Conservation (phyloP, 1,284 basidiomycete genomes). For the Ustanciosporium gigantosporum region DNA sequence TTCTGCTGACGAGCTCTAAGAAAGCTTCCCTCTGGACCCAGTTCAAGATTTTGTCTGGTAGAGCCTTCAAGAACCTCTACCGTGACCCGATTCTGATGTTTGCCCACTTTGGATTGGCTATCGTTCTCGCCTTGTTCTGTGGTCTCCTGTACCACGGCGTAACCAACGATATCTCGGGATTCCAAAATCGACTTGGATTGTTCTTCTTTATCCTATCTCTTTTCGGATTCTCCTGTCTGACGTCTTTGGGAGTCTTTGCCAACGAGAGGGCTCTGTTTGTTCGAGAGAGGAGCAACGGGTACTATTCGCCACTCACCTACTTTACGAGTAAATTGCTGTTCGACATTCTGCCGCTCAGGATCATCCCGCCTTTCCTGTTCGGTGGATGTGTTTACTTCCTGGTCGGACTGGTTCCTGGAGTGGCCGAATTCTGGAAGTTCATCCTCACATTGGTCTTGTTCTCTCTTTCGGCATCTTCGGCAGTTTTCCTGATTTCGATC, state of each 20-base stretch:
- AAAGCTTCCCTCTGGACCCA: conserved; percentile 85
- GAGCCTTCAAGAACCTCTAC: conserved; percentile 93
- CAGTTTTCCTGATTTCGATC: conserved; percentile 86
- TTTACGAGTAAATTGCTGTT: conserved; percentile 93
- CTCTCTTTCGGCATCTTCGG: conserved; percentile 89
- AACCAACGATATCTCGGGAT: conserved; percentile 64
- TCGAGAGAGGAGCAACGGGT: conserved; percentile 94
- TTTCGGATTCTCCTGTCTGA: conserved; percentile 93
- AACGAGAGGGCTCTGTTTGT: conserved; percentile 94
- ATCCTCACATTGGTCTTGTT: conserved; percentile 80
- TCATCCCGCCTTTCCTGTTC: conserved; percentile 90
- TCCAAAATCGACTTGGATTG: conserved; percentile 72
- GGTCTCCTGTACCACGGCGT: conserved; percentile 80
- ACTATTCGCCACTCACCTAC: conserved; percentile 93
- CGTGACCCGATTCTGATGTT: conserved; percentile 88
- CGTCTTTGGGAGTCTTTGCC: conserved; percentile 86
- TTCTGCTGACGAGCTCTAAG: conserved; percentile 73
- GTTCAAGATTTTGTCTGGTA: conserved; percentile 86
- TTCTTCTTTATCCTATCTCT: conserved; percentile 95
- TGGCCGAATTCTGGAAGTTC: conserved; percentile 94
- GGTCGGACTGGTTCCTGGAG: conserved; percentile 87
- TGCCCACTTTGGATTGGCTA: conserved; percentile 84
- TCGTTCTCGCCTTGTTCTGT: conserved; percentile 81
- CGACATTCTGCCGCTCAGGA: conserved; percentile 88
- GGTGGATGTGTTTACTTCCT: conserved; percentile 91